Percentiles rank a stretch among this genome's conserved stretches.
phyloP scores from a whole-genome alignment of 495 filamentous ascomycete species.

The Pyrenopolyporus hunteri region DNA sequence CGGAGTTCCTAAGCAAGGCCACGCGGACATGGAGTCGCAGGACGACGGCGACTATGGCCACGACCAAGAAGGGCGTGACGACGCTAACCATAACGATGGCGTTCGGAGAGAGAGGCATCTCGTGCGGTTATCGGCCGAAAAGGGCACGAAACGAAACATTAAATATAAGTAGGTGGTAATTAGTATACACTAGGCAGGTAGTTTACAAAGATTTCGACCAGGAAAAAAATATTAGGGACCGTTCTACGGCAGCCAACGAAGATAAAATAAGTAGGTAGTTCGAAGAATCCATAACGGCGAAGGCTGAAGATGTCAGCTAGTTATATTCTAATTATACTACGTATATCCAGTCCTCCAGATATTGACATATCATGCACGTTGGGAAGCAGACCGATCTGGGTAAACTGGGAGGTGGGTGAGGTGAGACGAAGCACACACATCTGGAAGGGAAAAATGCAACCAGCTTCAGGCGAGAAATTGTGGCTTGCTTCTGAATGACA shows the following conservation, averaged over 20 bases:
- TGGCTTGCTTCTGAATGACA: no score
- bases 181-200: background rate
- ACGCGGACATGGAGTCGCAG: slow-evolving; percentile 25
- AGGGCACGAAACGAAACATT: slow-evolving; percentile 5
- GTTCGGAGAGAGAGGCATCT: slow-evolving; percentile 16
- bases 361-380: no score
- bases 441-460: no score
- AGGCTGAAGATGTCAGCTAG: no score
- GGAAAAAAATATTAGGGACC: background rate
- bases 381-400: no score
- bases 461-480: no score
- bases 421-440: no score
- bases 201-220: background rate
- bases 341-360: no score
- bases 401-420: no score
- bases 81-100: slow-evolving; percentile 4
- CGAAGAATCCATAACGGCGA: no score
- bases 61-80: slow-evolving; percentile 13
- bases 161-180: background rate
- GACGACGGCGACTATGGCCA: slow-evolving; percentile 17
- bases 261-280: no score
- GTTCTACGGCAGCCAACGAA: background rate
- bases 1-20: slow-evolving; percentile 15
- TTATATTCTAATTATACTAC: no score
- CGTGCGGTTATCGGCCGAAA: background rate